Evolutionary conservation across 192 early-diverging fungal genomes (phyloP), one percentile per base, ranked within the genome.

Genomic region (Linnemannia hyalina): DNA sequence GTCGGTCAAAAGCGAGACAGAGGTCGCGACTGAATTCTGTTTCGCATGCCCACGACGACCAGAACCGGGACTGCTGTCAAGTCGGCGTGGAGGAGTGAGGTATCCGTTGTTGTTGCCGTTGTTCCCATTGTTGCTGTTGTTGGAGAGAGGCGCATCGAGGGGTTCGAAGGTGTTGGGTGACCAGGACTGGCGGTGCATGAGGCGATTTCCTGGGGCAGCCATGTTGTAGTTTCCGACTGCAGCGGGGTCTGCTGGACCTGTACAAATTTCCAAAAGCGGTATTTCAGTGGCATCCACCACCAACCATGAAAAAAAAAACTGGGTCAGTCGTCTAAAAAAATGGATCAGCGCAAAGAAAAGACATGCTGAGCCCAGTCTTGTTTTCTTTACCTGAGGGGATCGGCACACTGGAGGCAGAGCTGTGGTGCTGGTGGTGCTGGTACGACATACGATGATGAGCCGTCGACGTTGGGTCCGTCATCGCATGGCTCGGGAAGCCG

Each of bases 11-110:
- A 85, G 70, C 10, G 83, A 85, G 8, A 85, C 57, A 32, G 83
- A 85, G 0, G 78, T 85, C 0, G 83, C 82, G 40, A 85, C 83
- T 1, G 83, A 85, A 38, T 68, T 80, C 26, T 80, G 83, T 68
- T 85, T 85, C 3, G 83, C 80, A 69, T 85, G 83, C 18, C 72
- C 42, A 15, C 77, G 68, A 46, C 29, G 46, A 80, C 60, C 38
- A 35, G 75, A 71, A 63, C 73, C 38, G 29, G 75, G 76, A 63
- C 73, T 80, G 65, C 55, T 68, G 52, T 82, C 55, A 3, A 36
- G 23, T 22, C 80, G 74, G 18, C 74, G 83, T 41, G 83, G 78
- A 5, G 83, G 83, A 0, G 78, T 85, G 6, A 38, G 52, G 52
- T 52, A 55, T 22, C 77, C 76, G 54, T 75, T 75, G 22, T 49